Conservation (phyloP, 2,329 filamentous ascomycete genomes). For the Aspergillus candidus region DNA sequence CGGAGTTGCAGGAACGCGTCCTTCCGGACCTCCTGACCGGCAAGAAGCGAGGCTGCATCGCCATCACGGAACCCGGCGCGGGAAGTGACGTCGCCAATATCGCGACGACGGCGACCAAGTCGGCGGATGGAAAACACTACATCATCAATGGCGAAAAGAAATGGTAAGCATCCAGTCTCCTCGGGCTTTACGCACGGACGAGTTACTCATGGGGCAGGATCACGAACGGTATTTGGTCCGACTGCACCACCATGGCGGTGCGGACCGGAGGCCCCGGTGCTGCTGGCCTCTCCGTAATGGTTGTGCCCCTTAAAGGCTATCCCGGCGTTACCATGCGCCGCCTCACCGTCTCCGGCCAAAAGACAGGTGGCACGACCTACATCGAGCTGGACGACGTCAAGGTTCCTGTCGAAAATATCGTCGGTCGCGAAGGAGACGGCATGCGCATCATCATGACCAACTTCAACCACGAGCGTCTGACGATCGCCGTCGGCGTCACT, state of each 20-base stretch:
- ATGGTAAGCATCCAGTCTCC: conserved; percentile 43
- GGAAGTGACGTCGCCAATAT: conserved; percentile 71
- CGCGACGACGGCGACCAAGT: conserved; percentile 59
- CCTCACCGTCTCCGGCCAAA: conserved; percentile 60
- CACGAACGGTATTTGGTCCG: conserved; percentile 65
- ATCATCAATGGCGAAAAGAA: conserved; percentile 72
- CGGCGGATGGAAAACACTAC: conserved; percentile 59
- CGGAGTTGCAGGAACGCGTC: conserved; percentile 57
- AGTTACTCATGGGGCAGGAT: conserved; percentile 51
- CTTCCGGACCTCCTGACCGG: conserved; percentile 63
- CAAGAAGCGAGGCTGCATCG: conserved; percentile 64
- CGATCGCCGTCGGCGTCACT: conserved; percentile 59
- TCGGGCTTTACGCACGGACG: not conserved
- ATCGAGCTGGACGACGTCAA: conserved; percentile 71
- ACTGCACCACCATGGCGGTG: conserved; percentile 65
- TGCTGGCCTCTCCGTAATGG: conserved; percentile 58
- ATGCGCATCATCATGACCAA: conserved; percentile 74
- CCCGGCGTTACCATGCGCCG: conserved; percentile 63
- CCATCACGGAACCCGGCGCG: conserved; percentile 70
- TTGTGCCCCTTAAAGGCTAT: conserved; percentile 63
- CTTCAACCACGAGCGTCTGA: conserved; percentile 71
- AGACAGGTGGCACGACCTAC: conserved; percentile 63
- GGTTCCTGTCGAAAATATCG: conserved; percentile 63
- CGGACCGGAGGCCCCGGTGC: conserved; percentile 62
- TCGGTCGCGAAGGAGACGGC: conserved; percentile 63